Conservation (phyloP, 2,329 filamentous ascomycete genomes). For the Neodidymelliopsis sp. region DNA sequence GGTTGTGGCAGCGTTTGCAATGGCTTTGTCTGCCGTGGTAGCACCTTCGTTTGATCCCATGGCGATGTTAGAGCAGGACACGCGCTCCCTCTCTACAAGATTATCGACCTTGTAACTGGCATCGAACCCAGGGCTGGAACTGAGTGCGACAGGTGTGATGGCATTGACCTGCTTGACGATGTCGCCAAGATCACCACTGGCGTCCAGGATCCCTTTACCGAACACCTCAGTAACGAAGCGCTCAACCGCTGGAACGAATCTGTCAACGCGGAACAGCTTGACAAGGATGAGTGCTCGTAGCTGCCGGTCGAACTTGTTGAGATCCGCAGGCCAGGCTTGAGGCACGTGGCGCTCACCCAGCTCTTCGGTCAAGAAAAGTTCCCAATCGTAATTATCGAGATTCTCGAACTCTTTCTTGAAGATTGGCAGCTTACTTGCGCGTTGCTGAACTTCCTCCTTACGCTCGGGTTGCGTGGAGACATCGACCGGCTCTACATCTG, state of each 20-base stretch:
- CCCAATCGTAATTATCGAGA: conserved; percentile 72
- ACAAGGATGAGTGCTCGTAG: conserved; percentile 86
- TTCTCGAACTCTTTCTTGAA: conserved; percentile 76
- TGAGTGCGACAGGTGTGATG: conserved; percentile 85
- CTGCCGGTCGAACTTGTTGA: conserved; percentile 74
- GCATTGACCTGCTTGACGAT: conserved; percentile 86
- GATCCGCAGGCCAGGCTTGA: conserved; percentile 71
- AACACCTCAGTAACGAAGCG: conserved; percentile 89
- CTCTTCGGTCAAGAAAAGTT: conserved; percentile 83
- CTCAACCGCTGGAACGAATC: conserved; percentile 92
- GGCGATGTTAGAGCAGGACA: conserved; percentile 93
- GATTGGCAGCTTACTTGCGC: conserved; percentile 71
- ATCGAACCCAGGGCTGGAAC: conserved; percentile 95
- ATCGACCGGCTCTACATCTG: conserved; percentile 76
- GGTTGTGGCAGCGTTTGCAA: conserved; percentile 87
- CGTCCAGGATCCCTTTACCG: conserved; percentile 80
- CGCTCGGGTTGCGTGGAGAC: conserved; percentile 72
- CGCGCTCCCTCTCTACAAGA: conserved; percentile 82
- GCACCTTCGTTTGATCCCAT: conserved; percentile 98
- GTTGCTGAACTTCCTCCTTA: conserved; percentile 72
- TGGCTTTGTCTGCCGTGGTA: conserved; percentile 92
- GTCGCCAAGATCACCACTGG: conserved; percentile 82
- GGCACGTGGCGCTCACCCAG: conserved; percentile 86
- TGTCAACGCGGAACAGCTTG: conserved; percentile 93
- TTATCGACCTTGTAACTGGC: conserved; percentile 99